These are phyloP conservation scores for Hydrangea macrophylla DNA, from an alignment of 148 eudicot species.

Conservation along the genomic window DNA sequence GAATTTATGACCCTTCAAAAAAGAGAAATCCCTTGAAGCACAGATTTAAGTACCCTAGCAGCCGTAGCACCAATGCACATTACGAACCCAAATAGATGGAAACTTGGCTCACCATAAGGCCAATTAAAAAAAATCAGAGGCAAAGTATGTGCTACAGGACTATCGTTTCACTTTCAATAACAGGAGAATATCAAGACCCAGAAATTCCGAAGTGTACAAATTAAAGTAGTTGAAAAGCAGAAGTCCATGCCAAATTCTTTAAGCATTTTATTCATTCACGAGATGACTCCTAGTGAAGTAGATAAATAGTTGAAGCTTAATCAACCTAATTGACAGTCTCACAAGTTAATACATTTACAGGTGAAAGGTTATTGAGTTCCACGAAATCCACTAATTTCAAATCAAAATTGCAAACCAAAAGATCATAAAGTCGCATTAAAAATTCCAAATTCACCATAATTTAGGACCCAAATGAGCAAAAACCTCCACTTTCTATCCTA, in stretches of 20 bases:
- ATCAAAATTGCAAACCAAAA: too few species aligned
- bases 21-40: constrained; percentile 89
- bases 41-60: constrained; percentile 88
- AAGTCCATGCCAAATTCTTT: neutral
- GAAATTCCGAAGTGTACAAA: neutral
- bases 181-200: neutral
- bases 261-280: neutral
- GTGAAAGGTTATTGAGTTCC: too few species aligned
- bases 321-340: too few species aligned
- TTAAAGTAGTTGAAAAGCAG: neutral
- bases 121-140: constrained; percentile 15
- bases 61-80: constrained; percentile 96
- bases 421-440: too few species aligned
- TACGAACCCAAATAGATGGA: constrained; percentile 86
- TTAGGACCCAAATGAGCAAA: too few species aligned
- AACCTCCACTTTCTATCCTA: too few species aligned
- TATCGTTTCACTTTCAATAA: neutral
- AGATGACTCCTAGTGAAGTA: too few species aligned
- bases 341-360: too few species aligned
- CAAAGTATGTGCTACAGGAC: neutral
- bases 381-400: too few species aligned
- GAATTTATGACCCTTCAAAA: constrained; percentile 82
- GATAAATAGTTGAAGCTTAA: too few species aligned
- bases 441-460: too few species aligned
- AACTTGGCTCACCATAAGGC: constrained; percentile 82